These are phyloP conservation scores for Populus nigra DNA, from an alignment of 345 rosid genomes.

Conservation along the genomic window DNA sequence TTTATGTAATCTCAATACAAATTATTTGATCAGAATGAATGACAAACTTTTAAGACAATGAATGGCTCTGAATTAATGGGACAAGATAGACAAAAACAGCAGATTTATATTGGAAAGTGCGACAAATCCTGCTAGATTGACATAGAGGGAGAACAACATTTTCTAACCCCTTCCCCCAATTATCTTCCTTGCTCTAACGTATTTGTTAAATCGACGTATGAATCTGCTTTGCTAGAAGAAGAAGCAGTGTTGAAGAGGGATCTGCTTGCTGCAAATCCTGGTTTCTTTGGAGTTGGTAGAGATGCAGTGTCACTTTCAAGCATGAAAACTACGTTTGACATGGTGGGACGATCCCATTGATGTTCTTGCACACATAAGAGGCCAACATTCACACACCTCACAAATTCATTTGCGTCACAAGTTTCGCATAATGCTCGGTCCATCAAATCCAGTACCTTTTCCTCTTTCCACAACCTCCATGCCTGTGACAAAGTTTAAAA, in stretches of 20 bases:
- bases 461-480: slow-evolving; percentile 26
- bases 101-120: background rate
- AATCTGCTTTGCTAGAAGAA: slow-evolving; percentile 6
- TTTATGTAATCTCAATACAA: background rate
- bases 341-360: slow-evolving; percentile 29
- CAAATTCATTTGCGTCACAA: slow-evolving; percentile 7
- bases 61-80: background rate
- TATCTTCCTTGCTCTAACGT: background rate
- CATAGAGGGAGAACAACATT: background rate
- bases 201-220: background rate
- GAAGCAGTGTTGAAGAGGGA: slow-evolving; percentile 2
- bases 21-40: background rate
- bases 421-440: slow-evolving; percentile 6
- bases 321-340: slow-evolving; percentile 26
- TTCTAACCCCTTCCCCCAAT: background rate
- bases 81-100: background rate
- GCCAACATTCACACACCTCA: slow-evolving; percentile 28
- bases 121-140: background rate
- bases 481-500: background rate
- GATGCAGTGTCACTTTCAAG: slow-evolving; percentile 20
- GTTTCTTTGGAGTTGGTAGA: slow-evolving; percentile 30
- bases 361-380: slow-evolving; percentile 39
- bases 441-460: slow-evolving; percentile 14
- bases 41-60: background rate
- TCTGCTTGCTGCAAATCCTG: slow-evolving; percentile 24